Evolutionary conservation across 768 basidiomycete genomes (phyloP), one percentile per base, ranked within the genome.

Genomic region (Agrocybe praecox): DNA sequence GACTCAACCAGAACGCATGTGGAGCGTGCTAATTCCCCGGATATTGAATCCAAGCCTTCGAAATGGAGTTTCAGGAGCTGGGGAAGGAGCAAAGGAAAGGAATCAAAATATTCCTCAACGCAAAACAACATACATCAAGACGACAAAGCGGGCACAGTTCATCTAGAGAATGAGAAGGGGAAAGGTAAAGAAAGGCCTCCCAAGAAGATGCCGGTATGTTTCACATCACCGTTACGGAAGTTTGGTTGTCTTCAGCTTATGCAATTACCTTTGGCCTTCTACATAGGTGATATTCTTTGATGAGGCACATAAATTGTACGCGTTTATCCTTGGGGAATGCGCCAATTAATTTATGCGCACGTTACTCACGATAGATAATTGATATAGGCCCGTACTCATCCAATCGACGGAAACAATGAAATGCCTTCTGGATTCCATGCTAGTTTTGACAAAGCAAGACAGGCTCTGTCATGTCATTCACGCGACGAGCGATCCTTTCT

Each of bases 401-500:
- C 86, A 89, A 61, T 91, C 89, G 0, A 78, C 80, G 2, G 90
- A 90, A 26, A 83, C 90, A 2, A 91, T 94, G 89, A 94, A 92
- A 68, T 87, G 86, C 60, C 72, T 94, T 15, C 79, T 94, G 32
- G 92, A 94, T 65, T 89, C 90, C 12, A 90, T 92, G 83, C 83
- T 93, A 18, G 92, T 93, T 14, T 74, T 94, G 53, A 92, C 92
- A 29, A 93, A 94, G 73, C 92, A 94, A 69, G 92, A 93, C 65
- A 77, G 88, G n/a, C 71, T 94, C 14, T 90, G 88, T 64, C 90
- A 92, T 65, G 87, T 92, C 64, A 85, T 92, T 49, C 89, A 92
- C 60, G 88, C 88, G 6, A 89, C 90, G 5, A 90, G 88, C 62
- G 90, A 93, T 61, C 89, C 90, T 0, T 92, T 92, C 71, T 93